Evolutionary conservation across 257 asterid species (phyloP).

Genomic region (Primulina eburnea): DNA sequence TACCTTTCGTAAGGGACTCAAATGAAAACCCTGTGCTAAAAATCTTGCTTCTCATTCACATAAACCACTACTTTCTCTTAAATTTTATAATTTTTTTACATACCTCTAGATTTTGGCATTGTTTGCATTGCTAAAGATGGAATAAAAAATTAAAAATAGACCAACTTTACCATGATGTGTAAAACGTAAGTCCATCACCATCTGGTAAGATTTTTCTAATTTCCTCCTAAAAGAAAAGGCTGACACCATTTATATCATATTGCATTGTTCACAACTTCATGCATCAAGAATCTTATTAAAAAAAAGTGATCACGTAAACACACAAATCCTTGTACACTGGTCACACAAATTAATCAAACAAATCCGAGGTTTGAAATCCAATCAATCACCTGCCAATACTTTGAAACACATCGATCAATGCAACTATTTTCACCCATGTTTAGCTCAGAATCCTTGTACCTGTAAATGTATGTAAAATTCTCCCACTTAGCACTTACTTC

Average conservation of each 20-base stretch:
- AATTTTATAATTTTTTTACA: too few species aligned
- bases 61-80: neutral
- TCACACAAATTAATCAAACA: neutral
- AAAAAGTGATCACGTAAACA: neutral
- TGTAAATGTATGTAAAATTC: slow-evolving; percentile 14
- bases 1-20: too few species aligned
- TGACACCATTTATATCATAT: neutral
- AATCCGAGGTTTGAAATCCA: neutral
- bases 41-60: neutral
- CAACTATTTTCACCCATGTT: slow-evolving; percentile 61
- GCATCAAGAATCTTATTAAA: neutral
- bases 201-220: too few species aligned
- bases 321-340: neutral
- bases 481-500: slow-evolving; percentile 1
- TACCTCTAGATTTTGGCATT: neutral
- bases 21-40: neutral
- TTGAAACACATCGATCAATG: slow-evolving; percentile 54
- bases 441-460: slow-evolving; percentile 59
- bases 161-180: neutral
- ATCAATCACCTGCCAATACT: slow-evolving; percentile 51
- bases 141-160: neutral
- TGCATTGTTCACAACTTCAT: neutral
- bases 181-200: neutral
- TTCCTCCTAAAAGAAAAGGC: neutral
- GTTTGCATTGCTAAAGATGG: neutral